Percentiles rank a stretch among this genome's conserved stretches.
phyloP scores from a whole-genome alignment of 345 rosid genomes.

The Trapa incisa region DNA sequence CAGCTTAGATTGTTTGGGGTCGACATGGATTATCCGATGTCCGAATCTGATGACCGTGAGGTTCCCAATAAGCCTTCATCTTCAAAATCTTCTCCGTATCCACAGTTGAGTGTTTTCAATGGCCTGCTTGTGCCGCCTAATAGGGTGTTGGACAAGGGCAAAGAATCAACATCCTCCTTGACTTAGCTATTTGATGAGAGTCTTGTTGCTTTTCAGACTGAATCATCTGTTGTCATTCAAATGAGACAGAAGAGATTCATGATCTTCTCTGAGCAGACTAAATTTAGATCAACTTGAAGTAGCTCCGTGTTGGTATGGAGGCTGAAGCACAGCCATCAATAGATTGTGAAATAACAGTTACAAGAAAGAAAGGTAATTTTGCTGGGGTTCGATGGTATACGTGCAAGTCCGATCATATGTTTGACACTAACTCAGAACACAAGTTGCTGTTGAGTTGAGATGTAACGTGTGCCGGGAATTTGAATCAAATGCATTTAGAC shows the following conservation, averaged over 20 bases:
- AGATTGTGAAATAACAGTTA: neutral
- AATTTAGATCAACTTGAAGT: neutral
- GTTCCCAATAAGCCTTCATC: constrained; percentile 3
- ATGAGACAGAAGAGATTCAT: neutral
- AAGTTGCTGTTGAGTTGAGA: neutral
- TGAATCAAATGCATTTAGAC: neutral
- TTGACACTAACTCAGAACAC: neutral
- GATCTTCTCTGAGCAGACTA: neutral
- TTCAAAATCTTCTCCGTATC: constrained; percentile 11
- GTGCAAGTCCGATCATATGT: neutral
- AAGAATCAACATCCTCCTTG: constrained; percentile 30
- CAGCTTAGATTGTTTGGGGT: constrained; percentile 79
- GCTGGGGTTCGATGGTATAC: neutral
- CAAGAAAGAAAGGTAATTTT: neutral
- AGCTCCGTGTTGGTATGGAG: neutral
- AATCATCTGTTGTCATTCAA: neutral
- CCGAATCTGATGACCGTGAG: constrained; percentile 12
- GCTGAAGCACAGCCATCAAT: neutral
- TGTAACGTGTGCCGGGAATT: neutral
- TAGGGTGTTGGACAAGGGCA: constrained; percentile 22
- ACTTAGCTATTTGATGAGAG: constrained; percentile 20
- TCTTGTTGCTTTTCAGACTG: neutral
- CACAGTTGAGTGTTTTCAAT: constrained; percentile 25
- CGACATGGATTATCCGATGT: constrained; percentile 67
- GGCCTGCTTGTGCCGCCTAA: constrained; percentile 17